Percentiles rank a stretch among this genome's conserved stretches.
Evolutionary conservation across 176 grass and related monocot species (phyloP).

Genomic region (Metroxylon sagu): DNA sequence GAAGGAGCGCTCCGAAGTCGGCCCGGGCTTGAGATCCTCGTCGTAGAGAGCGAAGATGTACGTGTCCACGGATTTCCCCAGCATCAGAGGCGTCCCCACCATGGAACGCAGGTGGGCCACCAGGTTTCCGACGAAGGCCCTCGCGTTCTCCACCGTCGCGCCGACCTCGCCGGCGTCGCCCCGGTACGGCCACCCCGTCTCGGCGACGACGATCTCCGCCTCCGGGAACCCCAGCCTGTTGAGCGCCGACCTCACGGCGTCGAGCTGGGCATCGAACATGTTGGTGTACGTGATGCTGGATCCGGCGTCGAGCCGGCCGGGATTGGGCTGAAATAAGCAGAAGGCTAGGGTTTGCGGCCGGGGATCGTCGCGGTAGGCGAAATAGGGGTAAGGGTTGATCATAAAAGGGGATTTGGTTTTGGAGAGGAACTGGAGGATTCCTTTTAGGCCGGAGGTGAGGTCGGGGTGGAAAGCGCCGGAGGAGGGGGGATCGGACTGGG

Average conservation of each 20-base stretch:
- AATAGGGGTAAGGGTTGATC: constrained; percentile 96
- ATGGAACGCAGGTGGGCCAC: constrained; percentile 66
- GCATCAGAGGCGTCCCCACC: constrained; percentile 75
- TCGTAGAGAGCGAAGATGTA: constrained; percentile 96
- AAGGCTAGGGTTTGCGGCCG: constrained; percentile 81
- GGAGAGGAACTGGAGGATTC: constrained; percentile 64
- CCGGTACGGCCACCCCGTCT: constrained; percentile 81
- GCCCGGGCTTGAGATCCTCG: constrained; percentile 87
- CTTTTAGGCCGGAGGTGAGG: constrained; percentile 41
- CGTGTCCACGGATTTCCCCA: constrained; percentile 62
- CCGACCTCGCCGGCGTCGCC: constrained; percentile 60
- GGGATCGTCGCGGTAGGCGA: constrained; percentile 84
- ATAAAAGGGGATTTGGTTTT: constrained; percentile 71
- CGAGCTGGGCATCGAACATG: constrained; percentile 99
- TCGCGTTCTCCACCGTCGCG: constrained; percentile 63
- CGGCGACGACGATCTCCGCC: constrained; percentile 75
- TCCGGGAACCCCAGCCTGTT: constrained; percentile 38
- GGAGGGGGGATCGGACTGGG: constrained; percentile 84
- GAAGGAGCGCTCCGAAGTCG: constrained; percentile 74
- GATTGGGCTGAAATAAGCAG: constrained; percentile 84
- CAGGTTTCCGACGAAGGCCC: constrained; percentile 53
- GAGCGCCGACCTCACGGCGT: constrained; percentile 69
- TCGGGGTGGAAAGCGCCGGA: constrained; percentile 65
- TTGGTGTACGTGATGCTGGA: constrained; percentile 69
- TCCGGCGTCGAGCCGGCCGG: constrained; percentile 61